Base-by-base conservation (phyloP, 371 early-diverging fungal genomes). In the Mucor plumbeus region DNA sequence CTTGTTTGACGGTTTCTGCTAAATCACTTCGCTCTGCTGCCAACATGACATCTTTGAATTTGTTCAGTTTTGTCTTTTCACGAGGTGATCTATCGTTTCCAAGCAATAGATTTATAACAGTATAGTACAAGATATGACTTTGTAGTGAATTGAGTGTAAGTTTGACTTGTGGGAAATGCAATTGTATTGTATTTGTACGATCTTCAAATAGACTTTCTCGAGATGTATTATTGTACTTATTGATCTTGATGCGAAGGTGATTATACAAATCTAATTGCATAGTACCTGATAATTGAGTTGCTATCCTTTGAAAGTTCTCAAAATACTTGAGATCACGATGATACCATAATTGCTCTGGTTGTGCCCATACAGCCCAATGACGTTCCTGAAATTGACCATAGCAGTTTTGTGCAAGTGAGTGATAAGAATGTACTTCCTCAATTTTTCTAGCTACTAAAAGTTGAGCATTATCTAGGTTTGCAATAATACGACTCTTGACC, bases 351-450 rank as follows among this genome's bases (percentile, higher is more conserved):
- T 92, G 89, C 67, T 96, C 96, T 5, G 93, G 76, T 3, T 95
- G 94, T 7, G 92, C 83, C 96, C 96, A 96, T 0, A 89, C 81
- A 0, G 93, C 90, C 94, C 95, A 94, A 56, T 88, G 83, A 4
- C 81, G 71, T 15, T 67, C 77, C 14, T 75, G 73, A 4, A 69
- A 75, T 35, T 71, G 67, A 54, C 83, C 87, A 72, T 82, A 80
- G 55, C 78, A 75, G 43, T 79, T 80, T n/a, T 76, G 80, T 1
- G 80, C 60, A 6, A 77, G 68, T 81, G 85, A 13, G 71, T 71
- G 40, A 14, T 13, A 47, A 0, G 65, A 19, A 0, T 21, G 35
- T 15, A 53, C 13, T 8, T 59, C 54, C 10, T 34, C 13, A 3
- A 67, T 36, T n/a, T 76, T 70, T 50, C 78, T 72, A n/a, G 84